Conservation (phyloP, 2,329 filamentous ascomycete genomes). For the Xylariales sp. region DNA sequence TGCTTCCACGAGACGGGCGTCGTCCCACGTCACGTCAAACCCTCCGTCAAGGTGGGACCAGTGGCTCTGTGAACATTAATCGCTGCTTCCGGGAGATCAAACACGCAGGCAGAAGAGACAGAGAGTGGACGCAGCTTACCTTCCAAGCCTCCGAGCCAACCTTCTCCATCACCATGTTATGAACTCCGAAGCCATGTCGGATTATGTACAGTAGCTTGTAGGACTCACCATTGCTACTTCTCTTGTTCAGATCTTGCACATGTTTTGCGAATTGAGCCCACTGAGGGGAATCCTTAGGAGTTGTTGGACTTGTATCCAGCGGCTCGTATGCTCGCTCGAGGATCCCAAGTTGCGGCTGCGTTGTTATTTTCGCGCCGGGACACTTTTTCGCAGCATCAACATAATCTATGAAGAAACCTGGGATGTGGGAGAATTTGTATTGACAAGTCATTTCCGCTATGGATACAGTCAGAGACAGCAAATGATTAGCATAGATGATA, state of each 20-base stretch:
- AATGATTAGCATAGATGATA: not conserved
- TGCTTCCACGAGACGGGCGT: conserved; percentile 11
- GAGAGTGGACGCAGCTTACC: conserved; percentile 6
- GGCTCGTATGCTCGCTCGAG: not conserved
- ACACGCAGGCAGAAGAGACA: not conserved
- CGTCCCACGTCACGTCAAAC: conserved; percentile 10
- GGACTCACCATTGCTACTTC: conserved; percentile 5
- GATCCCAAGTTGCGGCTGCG: conserved; percentile 1
- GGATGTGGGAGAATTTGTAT: conserved; percentile 3
- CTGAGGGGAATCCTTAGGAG: not conserved
- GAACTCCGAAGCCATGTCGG: conserved; percentile 12
- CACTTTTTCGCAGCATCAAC: not conserved
- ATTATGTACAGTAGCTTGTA: conserved; percentile 15
- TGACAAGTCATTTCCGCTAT: not conserved
- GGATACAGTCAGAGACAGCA: not conserved
- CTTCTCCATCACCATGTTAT: conserved; percentile 14
- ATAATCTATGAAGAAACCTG: not conserved
- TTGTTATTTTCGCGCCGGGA: not conserved
- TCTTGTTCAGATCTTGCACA: conserved; percentile 8
- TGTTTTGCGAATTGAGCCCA: conserved; percentile 11
- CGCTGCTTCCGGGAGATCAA: not conserved
- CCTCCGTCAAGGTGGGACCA: conserved; percentile 15
- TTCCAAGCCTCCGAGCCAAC: conserved; percentile 8
- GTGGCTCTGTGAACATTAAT: conserved; percentile 7
- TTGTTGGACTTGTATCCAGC: accelerated